These are phyloP conservation scores for Lachancea nothofagi DNA, from an alignment of 805 yeast species.

Conservation along the genomic window DNA sequence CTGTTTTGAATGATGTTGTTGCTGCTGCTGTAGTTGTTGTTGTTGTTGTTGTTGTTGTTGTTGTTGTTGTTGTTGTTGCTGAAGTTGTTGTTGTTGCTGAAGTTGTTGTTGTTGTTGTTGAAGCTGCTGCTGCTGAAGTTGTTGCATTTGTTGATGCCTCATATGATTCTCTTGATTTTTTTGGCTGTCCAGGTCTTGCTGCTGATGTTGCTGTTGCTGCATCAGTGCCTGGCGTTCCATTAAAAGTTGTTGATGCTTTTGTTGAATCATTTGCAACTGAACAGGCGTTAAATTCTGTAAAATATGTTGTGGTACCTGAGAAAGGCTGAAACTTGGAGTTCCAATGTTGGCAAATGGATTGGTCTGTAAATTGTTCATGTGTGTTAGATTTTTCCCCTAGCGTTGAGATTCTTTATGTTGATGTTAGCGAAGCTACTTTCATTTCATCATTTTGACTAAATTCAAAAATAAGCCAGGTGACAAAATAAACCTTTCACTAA, in stretches of 20 bases:
- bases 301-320: constrained; percentile 32
- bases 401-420: background rate
- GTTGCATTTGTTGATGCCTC: constrained; percentile 6
- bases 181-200: constrained; percentile 3
- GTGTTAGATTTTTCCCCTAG: background rate
- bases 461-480: too few species aligned
- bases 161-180: constrained; percentile 6
- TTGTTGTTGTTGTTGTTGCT: constrained; percentile 5
- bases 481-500: background rate
- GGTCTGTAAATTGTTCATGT: constrained; percentile 11
- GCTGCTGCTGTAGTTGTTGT: constrained; percentile 7
- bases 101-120: constrained; percentile 9
- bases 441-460: too few species aligned
- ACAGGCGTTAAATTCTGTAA: constrained; percentile 28
- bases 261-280: constrained; percentile 33
- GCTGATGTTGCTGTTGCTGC: constrained; percentile 12
- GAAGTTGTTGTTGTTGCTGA: constrained; percentile 9
- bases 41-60: constrained; percentile 5
- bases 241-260: constrained; percentile 31
- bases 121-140: background rate
- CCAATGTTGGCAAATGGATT: constrained; percentile 31
- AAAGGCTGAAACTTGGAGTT: constrained; percentile 31
- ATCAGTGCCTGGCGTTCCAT: constrained; percentile 28
- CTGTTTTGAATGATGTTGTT: constrained; percentile 16
- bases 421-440: too few species aligned